A percentile compares a stretch with the other conserved stretches of the same genome.
These are phyloP conservation scores for Rubia occidens DNA, from an alignment of 305 asterid genomes.

Conservation along the genomic window DNA sequence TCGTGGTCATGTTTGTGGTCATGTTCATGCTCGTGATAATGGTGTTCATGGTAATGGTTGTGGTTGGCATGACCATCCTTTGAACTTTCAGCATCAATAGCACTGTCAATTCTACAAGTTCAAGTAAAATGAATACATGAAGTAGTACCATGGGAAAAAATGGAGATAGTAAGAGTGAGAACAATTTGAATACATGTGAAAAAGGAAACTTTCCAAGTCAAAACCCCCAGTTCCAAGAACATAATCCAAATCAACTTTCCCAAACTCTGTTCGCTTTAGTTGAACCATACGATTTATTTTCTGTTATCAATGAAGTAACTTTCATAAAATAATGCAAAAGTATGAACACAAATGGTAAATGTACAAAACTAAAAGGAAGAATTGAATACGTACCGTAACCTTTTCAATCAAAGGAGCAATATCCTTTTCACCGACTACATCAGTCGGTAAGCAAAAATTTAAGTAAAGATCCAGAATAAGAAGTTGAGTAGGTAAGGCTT, in stretches of 20 bases:
- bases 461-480: not conserved
- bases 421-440: constrained; percentile 72
- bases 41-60: constrained; percentile 40
- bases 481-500: too few species aligned
- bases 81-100: constrained; percentile 55
- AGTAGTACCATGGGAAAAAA: not conserved
- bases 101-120: constrained; percentile 72
- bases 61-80: constrained; percentile 53
- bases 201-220: constrained; percentile 81
- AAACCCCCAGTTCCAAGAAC: constrained; percentile 98
- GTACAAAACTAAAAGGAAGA: not conserved
- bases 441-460: constrained; percentile 58
- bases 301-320: constrained; percentile 33
- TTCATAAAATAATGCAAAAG: not conserved
- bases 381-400: constrained; percentile 49
- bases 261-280: constrained; percentile 66
- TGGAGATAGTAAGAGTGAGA: constrained; percentile 7
- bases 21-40: constrained; percentile 22
- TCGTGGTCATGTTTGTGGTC: constrained; percentile 46
- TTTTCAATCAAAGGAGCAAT: constrained; percentile 62
- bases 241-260: constrained; percentile 83
- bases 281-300: constrained; percentile 82
- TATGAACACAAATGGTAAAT: constrained; percentile 7
- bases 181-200: constrained; percentile 10
- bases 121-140: constrained; percentile 1